Conservation (phyloP, 2,329 filamentous ascomycete genomes). For the Microcyclospora tardicrescens region DNA sequence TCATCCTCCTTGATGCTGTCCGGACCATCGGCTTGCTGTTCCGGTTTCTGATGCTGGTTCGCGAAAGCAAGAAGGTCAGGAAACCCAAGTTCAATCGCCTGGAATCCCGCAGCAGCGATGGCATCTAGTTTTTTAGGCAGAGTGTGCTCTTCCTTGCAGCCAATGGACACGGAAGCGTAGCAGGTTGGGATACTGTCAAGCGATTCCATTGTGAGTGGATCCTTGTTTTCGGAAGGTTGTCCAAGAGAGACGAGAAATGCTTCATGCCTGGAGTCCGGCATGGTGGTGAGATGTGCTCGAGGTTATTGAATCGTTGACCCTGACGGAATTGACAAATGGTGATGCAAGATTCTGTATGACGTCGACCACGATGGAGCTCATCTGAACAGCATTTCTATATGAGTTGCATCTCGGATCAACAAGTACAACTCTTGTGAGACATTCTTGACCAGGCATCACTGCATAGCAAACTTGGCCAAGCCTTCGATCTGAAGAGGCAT, state of each 20-base stretch:
- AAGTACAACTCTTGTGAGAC: no score
- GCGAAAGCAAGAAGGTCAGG: constrained; percentile 57
- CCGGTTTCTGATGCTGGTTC: constrained; percentile 34
- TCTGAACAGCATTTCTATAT: no score
- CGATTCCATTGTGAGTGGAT: constrained; percentile 4
- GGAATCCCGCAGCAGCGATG: constrained; percentile 52
- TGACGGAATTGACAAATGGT: no score
- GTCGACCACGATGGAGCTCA: no score
- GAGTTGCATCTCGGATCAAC: no score
- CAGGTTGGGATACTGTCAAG: constrained; percentile 33
- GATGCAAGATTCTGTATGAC: no score
- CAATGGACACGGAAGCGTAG: constrained; percentile 46
- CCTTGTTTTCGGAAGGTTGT: background rate
- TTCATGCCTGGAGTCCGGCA: constrained; percentile 7
- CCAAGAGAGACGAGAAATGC: constrained; percentile 4
- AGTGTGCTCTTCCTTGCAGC: constrained; percentile 34
- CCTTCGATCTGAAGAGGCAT: no score
- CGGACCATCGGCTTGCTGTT: constrained; percentile 5
- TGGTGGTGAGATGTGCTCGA: background rate
- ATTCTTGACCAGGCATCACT: no score
- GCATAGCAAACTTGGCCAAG: no score
- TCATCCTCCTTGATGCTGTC: constrained; percentile 42
- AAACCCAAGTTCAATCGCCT: constrained; percentile 61
- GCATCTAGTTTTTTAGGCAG: constrained; percentile 49
- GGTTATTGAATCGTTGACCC: constrained; percentile 7